Percentiles rank a stretch among this genome's conserved stretches.
These are phyloP conservation scores for Penicillium lagena DNA, from an alignment of 495 filamentous ascomycete genomes.

Conservation along the genomic window DNA sequence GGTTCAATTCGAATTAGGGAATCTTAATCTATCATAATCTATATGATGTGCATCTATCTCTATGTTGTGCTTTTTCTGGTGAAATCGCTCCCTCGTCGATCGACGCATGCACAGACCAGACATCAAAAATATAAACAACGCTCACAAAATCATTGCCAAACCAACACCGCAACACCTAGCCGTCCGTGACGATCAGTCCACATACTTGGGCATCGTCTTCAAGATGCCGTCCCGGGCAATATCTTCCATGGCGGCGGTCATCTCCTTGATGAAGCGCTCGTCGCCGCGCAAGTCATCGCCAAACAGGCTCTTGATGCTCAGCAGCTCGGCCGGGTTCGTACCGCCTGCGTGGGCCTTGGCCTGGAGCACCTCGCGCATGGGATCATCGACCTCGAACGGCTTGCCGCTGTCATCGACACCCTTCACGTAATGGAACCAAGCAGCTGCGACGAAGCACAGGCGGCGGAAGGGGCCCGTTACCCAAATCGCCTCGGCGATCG, in stretches of 20 bases:
- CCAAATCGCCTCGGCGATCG: conserved; percentile 42
- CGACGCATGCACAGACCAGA: conserved; percentile 8
- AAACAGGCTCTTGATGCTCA: conserved; percentile 37
- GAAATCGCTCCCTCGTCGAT: conserved; percentile 8
- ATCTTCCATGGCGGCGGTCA: conserved; percentile 33
- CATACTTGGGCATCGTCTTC: conserved; percentile 39
- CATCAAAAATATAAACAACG: conserved; percentile 11
- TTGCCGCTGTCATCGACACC: conserved; percentile 38
- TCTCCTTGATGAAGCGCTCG: conserved; percentile 31
- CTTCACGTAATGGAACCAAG: conserved; percentile 40
- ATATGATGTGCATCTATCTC: conserved; percentile 11
- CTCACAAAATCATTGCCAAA: conserved; percentile 6
- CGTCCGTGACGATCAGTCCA: conserved; percentile 20
- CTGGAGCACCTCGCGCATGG: conserved; percentile 38
- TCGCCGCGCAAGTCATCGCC: conserved; percentile 39
- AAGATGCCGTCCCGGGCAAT: conserved; percentile 36
- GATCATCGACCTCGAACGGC: conserved; percentile 32
- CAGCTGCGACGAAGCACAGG: conserved; percentile 37
- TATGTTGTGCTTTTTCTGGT: conserved; percentile 10
- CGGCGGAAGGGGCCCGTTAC: conserved; percentile 36
- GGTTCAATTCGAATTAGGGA: background rate
- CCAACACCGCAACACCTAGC: background rate
- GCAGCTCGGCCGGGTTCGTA: conserved; percentile 26
- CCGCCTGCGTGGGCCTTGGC: conserved; percentile 31
- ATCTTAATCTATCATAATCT: conserved; percentile 11